Percentiles rank a stretch among this genome's conserved stretches.
Conservation (phyloP, 2,329 filamentous ascomycete species). For the Alternaria angustiovoidea region DNA sequence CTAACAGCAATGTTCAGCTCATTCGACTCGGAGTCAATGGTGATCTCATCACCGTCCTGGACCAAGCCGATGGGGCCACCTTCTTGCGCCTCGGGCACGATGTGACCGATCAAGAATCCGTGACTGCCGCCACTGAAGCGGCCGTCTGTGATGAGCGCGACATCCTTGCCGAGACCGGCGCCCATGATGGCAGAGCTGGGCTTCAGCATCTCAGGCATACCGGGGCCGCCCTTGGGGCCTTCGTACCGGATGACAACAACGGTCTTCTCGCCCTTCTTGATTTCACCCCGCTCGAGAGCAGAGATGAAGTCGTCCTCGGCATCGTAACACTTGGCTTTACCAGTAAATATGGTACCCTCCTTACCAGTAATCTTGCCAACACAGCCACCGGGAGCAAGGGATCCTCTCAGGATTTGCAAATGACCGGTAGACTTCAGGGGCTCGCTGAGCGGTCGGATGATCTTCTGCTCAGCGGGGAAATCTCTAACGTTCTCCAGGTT, state of each 20-base stretch:
- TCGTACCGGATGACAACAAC: constrained; percentile 80
- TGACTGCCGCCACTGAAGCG: constrained; percentile 83
- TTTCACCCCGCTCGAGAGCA: constrained; percentile 71
- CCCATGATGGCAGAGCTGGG: constrained; percentile 78
- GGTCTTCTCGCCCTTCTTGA: constrained; percentile 79
- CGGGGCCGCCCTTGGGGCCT: constrained; percentile 75
- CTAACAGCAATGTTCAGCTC: constrained; percentile 71
- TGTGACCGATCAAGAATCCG: constrained; percentile 87
- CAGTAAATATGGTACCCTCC: constrained; percentile 72
- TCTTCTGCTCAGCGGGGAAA: constrained; percentile 73
- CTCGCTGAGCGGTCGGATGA: constrained; percentile 72
- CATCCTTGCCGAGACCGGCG: constrained; percentile 74
- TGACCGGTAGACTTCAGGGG: constrained; percentile 77
- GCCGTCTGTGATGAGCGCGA: constrained; percentile 77
- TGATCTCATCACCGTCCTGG: constrained; percentile 79
- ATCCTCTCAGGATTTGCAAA: constrained; percentile 75
- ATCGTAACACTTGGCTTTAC: constrained; percentile 75
- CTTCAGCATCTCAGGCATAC: constrained; percentile 80
- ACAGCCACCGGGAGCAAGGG: constrained; percentile 72
- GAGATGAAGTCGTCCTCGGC: constrained; percentile 73
- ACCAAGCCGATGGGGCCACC: constrained; percentile 86
- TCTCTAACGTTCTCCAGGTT: constrained; percentile 64
- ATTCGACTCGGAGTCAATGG: constrained; percentile 81
- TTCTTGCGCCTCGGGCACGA: constrained; percentile 85
- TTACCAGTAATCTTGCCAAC: constrained; percentile 82